Evolutionary conservation across 768 basidiomycete genomes (phyloP), one percentile per base, ranked within the genome.

Genomic region (Mycena kentingensis): DNA sequence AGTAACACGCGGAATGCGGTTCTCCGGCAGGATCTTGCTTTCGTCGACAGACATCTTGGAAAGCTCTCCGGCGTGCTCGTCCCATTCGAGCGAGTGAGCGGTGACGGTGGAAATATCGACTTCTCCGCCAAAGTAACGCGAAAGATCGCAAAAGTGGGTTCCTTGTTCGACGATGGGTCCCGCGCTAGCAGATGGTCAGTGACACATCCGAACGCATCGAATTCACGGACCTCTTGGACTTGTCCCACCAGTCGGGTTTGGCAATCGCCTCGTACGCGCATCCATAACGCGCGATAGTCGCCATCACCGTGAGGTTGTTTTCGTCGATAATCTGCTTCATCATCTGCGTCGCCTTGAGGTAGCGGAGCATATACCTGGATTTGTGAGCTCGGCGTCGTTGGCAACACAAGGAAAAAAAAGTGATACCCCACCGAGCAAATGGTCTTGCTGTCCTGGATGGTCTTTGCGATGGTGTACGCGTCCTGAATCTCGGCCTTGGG

Each of bases 301-400:
- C 80, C 95, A 98, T 98, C 46, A 99, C 94, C 19, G 88, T 88
- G 52, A 99, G 79, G 65, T 92, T 82, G 68, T 98, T 98, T 57
- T 96, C 93, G 65, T 90, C 77, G 67, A 99, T 90, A 69, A 98
- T 94, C 55, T 88, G 82, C 74, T 96, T 95, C 91, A 98, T 97
- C 81, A 85, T 87, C 72, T 97, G 93, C 19, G 96, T 92, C 27
- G 89, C 94, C 70, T 88, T 88, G 63, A 96, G 78, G 73, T 96
- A 95, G 57, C 93, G 85, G 58, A 97, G 76, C 93, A 97, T 97
- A 67, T 93, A 93, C 52, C 91, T 92, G 55, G 16, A 21, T 25
- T 34, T n/a, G n/a, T 8, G 32, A 54, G 34, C 56, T 54, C 51
- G 29, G 18, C 45, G 24, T 46, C 42, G n/a, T 5, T 22, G 16